Evolutionary conservation across 129 eudicot species (phyloP).

Genomic region (Pittosporum tobira): DNA sequence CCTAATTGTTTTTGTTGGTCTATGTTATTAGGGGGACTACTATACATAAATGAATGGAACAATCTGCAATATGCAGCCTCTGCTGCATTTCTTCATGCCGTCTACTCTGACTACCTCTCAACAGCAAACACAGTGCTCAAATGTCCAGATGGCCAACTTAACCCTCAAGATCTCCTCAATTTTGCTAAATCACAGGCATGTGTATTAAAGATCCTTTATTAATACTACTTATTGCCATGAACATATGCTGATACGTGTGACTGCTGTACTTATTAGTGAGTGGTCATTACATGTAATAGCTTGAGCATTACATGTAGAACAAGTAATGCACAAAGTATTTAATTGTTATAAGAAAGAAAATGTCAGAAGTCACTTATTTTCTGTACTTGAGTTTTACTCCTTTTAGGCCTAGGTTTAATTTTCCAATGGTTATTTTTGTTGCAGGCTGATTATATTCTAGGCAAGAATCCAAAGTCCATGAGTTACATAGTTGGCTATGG

Average conservation of each 20-base stretch:
- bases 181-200: conserved; percentile 80
- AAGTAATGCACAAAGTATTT: too few species aligned
- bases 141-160: conserved; percentile 59
- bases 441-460: conserved; percentile 92
- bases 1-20: background rate
- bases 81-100: conserved; percentile 71
- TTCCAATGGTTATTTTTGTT: background rate
- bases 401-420: background rate
- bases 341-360: too few species aligned
- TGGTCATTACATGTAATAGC: too few species aligned
- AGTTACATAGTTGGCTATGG: conserved; percentile 90
- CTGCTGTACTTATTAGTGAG: too few species aligned
- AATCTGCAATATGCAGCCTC: conserved; percentile 81
- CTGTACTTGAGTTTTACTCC: too few species aligned
- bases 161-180: conserved; percentile 62
- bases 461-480: conserved; percentile 71
- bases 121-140: conserved; percentile 30
- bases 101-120: conserved; percentile 80
- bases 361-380: too few species aligned
- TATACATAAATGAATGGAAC: conserved; percentile 80
- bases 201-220: conserved; percentile 2
- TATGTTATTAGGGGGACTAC: conserved; percentile 44
- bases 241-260: too few species aligned
- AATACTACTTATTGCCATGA: background rate
- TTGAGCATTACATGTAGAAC: too few species aligned